These are phyloP conservation scores for Begonia fuchsioides DNA, from an alignment of 306 rosid genomes.

Conservation along the genomic window DNA sequence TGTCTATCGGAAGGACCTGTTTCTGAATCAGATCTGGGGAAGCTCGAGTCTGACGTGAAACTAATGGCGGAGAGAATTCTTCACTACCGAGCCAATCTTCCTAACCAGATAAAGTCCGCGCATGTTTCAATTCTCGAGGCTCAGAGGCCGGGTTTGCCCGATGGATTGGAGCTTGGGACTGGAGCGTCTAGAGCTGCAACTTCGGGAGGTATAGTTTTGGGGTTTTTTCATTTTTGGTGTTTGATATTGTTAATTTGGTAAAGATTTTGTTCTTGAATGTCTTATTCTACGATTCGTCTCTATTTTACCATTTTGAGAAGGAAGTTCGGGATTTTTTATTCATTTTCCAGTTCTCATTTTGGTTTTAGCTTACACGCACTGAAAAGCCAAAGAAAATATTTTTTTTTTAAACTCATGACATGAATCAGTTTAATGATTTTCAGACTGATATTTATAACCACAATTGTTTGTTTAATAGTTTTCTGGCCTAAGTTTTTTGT, in stretches of 20 bases:
- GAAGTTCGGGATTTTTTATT: background rate
- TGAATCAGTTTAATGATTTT: too few species aligned
- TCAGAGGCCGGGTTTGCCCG: slow-evolving; percentile 29
- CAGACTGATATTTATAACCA: too few species aligned
- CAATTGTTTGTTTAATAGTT: too few species aligned
- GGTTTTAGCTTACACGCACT: background rate
- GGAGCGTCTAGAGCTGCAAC: slow-evolving; percentile 8
- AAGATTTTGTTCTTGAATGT: background rate
- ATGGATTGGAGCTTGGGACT: slow-evolving; percentile 16
- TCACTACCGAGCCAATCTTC: slow-evolving; percentile 39
- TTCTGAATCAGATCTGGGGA: slow-evolving; percentile 23
- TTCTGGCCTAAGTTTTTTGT: too few species aligned
- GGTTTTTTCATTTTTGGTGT: background rate
- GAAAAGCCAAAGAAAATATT: background rate
- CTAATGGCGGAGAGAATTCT: slow-evolving; percentile 49
- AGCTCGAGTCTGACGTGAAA: slow-evolving; percentile 37
- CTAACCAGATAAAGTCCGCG: slow-evolving; percentile 45
- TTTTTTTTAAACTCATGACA: background rate
- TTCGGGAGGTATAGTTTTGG: slow-evolving; percentile 8
- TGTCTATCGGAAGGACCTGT: slow-evolving; percentile 6
- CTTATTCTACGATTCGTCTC: background rate
- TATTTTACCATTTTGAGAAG: background rate
- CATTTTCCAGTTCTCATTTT: background rate
- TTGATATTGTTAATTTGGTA: background rate
- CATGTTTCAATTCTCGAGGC: slow-evolving; percentile 31